A percentile compares a stretch with the other conserved stretches of the same genome.
These are phyloP conservation scores for Cryptococcus amylolentus DNA, from an alignment of 1,284 basidiomycete species.

Conservation along the genomic window DNA sequence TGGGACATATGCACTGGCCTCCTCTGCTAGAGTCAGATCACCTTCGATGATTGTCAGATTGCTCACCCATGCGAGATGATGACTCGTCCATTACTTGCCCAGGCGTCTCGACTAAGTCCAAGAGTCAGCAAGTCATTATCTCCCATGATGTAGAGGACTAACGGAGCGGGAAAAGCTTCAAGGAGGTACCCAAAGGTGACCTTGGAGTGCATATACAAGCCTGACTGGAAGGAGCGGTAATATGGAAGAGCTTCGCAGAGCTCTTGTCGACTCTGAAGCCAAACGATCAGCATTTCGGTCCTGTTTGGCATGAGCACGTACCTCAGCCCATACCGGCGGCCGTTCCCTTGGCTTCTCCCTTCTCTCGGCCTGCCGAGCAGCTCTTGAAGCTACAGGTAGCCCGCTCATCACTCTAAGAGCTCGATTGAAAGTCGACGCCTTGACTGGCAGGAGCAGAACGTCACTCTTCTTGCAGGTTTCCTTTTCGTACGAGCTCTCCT, in stretches of 20 bases:
- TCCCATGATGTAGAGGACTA: conserved; percentile 2
- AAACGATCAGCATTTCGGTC: neutral
- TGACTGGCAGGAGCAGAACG: too few relatives aligned
- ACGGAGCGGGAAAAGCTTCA: conserved; percentile 42
- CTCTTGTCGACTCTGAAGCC: conserved; percentile 38
- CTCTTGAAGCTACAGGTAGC: too few relatives aligned
- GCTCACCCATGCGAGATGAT: conserved; percentile 44
- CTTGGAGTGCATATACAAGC: conserved; percentile 37
- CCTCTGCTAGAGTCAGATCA: conserved; percentile 14
- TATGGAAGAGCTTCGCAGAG: conserved; percentile 46
- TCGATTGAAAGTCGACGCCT: too few relatives aligned
- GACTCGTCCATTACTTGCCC: conserved; percentile 36
- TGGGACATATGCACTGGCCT: conserved; percentile 26
- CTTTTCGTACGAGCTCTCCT: too few relatives aligned
- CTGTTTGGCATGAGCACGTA: conserved; percentile 8
- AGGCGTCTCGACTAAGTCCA: conserved; percentile 37
- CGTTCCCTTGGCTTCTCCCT: neutral
- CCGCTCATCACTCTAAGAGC: too few relatives aligned
- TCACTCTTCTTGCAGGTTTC: too few relatives aligned
- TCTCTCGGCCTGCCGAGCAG: too few relatives aligned
- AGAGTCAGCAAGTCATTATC: neutral
- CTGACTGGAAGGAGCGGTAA: conserved; percentile 45
- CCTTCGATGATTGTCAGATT: neutral
- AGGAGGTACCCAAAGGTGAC: conserved; percentile 43
- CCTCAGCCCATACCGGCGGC: conserved; percentile 45